Percentiles rank a stretch among this genome's conserved stretches.
Conservation (phyloP, 163 green algal species). For the Chlamydomonas reinhardtii region DNA sequence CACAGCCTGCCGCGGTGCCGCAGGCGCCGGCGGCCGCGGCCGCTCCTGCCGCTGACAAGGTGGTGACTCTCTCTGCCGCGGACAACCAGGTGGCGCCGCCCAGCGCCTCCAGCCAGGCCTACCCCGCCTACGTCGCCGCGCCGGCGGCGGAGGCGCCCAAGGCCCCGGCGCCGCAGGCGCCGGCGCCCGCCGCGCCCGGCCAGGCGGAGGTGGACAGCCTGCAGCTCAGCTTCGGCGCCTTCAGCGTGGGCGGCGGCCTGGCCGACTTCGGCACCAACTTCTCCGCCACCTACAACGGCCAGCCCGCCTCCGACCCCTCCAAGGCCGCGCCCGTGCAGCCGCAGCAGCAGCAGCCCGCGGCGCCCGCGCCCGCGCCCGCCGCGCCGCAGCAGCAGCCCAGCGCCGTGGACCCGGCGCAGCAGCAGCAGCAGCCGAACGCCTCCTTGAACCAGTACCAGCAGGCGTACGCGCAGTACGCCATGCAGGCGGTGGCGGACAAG, state of each 20-base stretch:
- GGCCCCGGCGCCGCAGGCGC: neutral
- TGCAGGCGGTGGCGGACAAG: constrained; percentile 31
- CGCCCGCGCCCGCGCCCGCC: neutral
- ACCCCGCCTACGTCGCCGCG: constrained; percentile 34
- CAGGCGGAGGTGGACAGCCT: constrained; percentile 18
- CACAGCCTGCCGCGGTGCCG: no score
- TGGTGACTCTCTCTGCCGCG: constrained; percentile 36
- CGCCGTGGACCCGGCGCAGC: neutral
- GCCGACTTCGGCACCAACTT: constrained; percentile 48
- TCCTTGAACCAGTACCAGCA: constrained; percentile 51
- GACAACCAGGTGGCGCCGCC: constrained; percentile 49
- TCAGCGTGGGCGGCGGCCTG: constrained; percentile 35
- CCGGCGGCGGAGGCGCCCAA: constrained; percentile 27
- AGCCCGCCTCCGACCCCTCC: neutral
- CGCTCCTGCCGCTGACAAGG: constrained; percentile 14
- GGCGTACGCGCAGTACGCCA: constrained; percentile 25
- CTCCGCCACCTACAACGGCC: constrained; percentile 12
- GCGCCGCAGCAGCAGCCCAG: neutral
- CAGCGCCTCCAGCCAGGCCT: constrained; percentile 17
- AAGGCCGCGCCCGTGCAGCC: neutral
- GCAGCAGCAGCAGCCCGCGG: neutral
- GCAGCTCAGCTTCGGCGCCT: constrained; percentile 48
- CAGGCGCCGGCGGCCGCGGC: neutral
- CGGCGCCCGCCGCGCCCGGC: neutral
- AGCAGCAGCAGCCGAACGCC: no score